Evolutionary conservation across 2,329 filamentous ascomycete species (phyloP).

Genomic region (Didymella glomerata): DNA sequence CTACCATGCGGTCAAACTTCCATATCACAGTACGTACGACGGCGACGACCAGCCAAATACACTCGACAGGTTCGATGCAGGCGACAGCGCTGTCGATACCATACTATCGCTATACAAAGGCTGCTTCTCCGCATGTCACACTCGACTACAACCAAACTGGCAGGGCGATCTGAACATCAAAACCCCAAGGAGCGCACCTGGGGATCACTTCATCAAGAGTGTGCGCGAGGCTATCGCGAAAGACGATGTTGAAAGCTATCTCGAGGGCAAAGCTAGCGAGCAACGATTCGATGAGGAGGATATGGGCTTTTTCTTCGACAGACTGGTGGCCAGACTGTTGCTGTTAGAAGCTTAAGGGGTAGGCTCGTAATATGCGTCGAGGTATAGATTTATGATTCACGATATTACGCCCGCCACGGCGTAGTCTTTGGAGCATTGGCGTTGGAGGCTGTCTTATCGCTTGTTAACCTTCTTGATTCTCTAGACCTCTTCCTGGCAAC

Average conservation of each 20-base stretch:
- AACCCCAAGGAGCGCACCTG: too few species aligned
- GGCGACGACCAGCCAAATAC: background rate
- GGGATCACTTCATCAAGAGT: constrained; percentile 43
- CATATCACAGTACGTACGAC: constrained; percentile 42
- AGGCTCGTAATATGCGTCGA: too few species aligned
- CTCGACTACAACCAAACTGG: constrained; percentile 40
- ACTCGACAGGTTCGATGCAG: constrained; percentile 20
- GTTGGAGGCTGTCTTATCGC: constrained; percentile 1
- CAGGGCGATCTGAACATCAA: constrained; percentile 36
- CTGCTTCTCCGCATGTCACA: constrained; percentile 48
- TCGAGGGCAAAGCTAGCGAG: constrained; percentile 31
- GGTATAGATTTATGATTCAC: background rate
- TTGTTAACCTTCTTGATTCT: constrained; percentile 1
- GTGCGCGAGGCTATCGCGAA: constrained; percentile 37
- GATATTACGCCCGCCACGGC: constrained; percentile 10
- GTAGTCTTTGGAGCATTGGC: background rate
- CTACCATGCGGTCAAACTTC: constrained; percentile 49
- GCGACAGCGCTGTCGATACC: constrained; percentile 40
- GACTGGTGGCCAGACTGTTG: constrained; percentile 47
- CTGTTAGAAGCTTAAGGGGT: constrained; percentile 21
- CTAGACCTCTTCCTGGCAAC: constrained; percentile 5
- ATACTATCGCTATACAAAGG: constrained; percentile 46
- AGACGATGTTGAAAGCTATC: constrained; percentile 33
- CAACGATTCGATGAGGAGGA: constrained; percentile 34
- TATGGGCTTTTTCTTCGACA: constrained; percentile 51